Percentiles rank a stretch among this genome's conserved stretches.
Conservation (phyloP, 2,329 filamentous ascomycete genomes). For the Aspergillus japonicus region DNA sequence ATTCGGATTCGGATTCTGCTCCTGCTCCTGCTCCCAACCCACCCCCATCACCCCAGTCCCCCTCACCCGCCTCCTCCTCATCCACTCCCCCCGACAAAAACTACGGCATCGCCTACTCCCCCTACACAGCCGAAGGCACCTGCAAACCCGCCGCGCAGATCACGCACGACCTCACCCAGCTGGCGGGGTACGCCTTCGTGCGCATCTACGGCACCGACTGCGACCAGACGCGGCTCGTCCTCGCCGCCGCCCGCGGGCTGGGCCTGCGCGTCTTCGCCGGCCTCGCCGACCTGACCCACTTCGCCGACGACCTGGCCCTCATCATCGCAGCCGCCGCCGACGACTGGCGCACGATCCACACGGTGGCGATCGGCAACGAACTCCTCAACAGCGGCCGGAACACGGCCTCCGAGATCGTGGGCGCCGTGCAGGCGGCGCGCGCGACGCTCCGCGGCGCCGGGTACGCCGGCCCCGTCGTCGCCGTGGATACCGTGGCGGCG, state of each 20-base stretch:
- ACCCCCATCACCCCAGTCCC: neutral
- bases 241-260: constrained; percentile 62
- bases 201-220: constrained; percentile 82
- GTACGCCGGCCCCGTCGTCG: constrained; percentile 71
- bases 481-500: constrained; percentile 75
- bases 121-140: constrained; percentile 54
- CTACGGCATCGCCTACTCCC: constrained; percentile 58
- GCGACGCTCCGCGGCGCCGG: constrained; percentile 59
- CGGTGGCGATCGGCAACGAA: constrained; percentile 79
- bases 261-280: constrained; percentile 72
- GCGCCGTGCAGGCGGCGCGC: constrained; percentile 59
- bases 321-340: constrained; percentile 59
- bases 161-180: constrained; percentile 59
- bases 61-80: constrained; percentile 7
- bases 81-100: constrained; percentile 7
- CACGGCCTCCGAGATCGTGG: constrained; percentile 54
- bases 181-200: constrained; percentile 61
- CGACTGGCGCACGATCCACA: constrained; percentile 50
- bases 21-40: constrained; percentile 9
- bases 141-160: constrained; percentile 70
- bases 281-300: constrained; percentile 62
- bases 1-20: neutral
- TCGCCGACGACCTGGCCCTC: constrained; percentile 57
- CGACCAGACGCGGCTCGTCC: constrained; percentile 64
- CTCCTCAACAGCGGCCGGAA: constrained; percentile 65